These are phyloP conservation scores for Ilyonectria destructans DNA, from an alignment of 2,329 filamentous ascomycete species.

Conservation along the genomic window DNA sequence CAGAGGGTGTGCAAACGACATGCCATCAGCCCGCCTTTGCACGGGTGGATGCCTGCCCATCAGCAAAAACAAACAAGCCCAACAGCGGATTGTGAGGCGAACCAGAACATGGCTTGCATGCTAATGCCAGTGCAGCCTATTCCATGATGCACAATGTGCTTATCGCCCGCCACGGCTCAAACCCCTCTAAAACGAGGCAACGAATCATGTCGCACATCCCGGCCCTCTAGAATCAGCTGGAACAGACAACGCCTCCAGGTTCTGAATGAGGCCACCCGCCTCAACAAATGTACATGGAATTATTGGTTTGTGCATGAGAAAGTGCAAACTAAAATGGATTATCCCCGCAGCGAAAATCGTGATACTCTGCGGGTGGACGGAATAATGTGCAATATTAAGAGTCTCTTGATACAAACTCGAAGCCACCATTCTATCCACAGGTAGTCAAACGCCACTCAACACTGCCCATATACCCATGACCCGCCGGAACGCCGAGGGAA, in stretches of 20 bases:
- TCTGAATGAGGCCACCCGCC: conserved; percentile 19
- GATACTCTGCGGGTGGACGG: conserved; percentile 1
- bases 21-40: not conserved
- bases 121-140: not conserved
- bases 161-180: not conserved
- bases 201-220: conserved; percentile 20
- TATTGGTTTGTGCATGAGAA: conserved; percentile 11
- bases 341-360: not conserved
- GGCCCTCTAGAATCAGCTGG: conserved; percentile 2
- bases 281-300: not conserved
- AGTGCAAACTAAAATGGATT: conserved; percentile 19
- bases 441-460: conserved; percentile 27
- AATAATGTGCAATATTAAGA: conserved; percentile 12
- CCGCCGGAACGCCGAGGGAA: conserved; percentile 22
- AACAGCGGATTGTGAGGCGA: not conserved
- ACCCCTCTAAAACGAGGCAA: conserved; percentile 15
- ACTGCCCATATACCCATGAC: conserved; percentile 11
- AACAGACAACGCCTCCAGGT: not conserved
- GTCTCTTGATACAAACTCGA: conserved; percentile 7
- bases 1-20: not conserved
- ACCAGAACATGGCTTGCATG: not conserved
- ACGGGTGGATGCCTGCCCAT: not conserved
- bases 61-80: not conserved
- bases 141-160: not conserved
- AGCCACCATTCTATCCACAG: conserved; percentile 11